Percentiles rank a stretch among this genome's conserved stretches.
Conservation (phyloP, 83 land plant genomes). For the Larix sibirica region DNA sequence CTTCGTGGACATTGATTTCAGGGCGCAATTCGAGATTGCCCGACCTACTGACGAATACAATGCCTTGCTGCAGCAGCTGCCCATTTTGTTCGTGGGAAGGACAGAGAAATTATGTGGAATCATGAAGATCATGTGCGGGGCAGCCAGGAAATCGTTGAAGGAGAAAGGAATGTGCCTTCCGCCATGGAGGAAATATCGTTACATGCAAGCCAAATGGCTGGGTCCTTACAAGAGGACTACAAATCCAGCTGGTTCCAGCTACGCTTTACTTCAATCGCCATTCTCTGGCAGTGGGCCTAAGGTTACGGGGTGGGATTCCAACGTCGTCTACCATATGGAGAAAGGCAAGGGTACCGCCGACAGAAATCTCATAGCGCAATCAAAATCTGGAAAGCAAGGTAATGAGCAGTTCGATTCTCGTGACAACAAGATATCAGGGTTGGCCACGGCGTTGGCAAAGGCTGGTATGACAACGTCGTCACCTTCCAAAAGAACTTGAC, state of each 20-base stretch:
- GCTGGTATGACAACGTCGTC: too few relatives aligned
- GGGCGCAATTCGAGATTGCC: slow-evolving; percentile 68
- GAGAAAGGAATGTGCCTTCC: slow-evolving; percentile 56
- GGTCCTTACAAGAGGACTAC: slow-evolving; percentile 47
- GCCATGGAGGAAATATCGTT: slow-evolving; percentile 72
- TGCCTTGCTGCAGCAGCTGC: slow-evolving; percentile 36
- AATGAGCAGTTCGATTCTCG: too few relatives aligned
- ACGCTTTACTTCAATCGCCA: too few relatives aligned
- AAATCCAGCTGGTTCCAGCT: background rate
- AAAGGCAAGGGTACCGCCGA: too few relatives aligned
- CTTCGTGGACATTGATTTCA: slow-evolving; percentile 52
- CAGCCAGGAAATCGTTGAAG: slow-evolving; percentile 54
- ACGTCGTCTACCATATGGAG: too few relatives aligned
- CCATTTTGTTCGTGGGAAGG: slow-evolving; percentile 44
- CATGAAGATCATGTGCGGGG: slow-evolving; percentile 48
- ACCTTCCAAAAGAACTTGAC: too few relatives aligned
- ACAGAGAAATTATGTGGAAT: slow-evolving; percentile 45
- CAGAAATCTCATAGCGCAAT: too few relatives aligned
- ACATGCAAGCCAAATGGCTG: slow-evolving; percentile 74
- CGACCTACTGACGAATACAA: slow-evolving; percentile 47
- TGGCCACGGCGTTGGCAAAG: too few relatives aligned
- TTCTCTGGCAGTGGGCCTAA: too few relatives aligned
- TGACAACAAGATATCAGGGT: too few relatives aligned
- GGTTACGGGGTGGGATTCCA: too few relatives aligned
- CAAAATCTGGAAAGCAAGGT: too few relatives aligned